A percentile compares a stretch with the other conserved stretches of the same genome.
Evolutionary conservation across 192 early-diverging fungal genomes (phyloP).

Genomic region (Linnemannia hyalina): DNA sequence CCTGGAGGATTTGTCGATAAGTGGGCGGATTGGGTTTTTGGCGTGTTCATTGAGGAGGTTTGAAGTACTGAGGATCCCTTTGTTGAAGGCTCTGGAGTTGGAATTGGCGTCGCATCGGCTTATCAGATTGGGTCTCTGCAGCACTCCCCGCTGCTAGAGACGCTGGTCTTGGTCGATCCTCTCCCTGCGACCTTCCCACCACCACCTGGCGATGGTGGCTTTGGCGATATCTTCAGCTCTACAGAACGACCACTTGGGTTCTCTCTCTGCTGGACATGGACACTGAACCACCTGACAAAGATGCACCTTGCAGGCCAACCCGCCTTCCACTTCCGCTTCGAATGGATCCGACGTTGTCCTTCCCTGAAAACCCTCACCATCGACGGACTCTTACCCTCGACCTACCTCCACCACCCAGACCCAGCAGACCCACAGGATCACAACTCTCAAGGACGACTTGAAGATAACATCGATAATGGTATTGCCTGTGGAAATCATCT

Average conservation of each 20-base stretch:
- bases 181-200: background rate
- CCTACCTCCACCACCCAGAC: background rate
- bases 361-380: background rate
- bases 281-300: background rate
- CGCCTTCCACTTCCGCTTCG: slow-evolving; percentile 15
- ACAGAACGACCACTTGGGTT: background rate
- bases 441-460: background rate
- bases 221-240: background rate
- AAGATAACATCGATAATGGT: background rate
- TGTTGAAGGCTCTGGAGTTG: background rate
- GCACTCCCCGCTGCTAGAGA: slow-evolving; percentile 17
- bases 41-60: background rate
- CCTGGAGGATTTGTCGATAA: slow-evolving; percentile 9
- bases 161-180: background rate
- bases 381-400: background rate
- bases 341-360: slow-evolving; percentile 22
- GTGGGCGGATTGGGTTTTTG: background rate
- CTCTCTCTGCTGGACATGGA: slow-evolving; percentile 23
- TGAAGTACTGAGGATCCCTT: slow-evolving; percentile 1
- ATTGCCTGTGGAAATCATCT: background rate
- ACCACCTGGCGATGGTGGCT: background rate
- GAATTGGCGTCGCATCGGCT: background rate
- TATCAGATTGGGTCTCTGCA: slow-evolving; percentile 10
- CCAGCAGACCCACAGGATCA: background rate
- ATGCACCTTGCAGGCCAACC: slow-evolving; percentile 18